Conservation (phyloP, 108 stramenopile genomes). For the Nitzschia sp. region DNA sequence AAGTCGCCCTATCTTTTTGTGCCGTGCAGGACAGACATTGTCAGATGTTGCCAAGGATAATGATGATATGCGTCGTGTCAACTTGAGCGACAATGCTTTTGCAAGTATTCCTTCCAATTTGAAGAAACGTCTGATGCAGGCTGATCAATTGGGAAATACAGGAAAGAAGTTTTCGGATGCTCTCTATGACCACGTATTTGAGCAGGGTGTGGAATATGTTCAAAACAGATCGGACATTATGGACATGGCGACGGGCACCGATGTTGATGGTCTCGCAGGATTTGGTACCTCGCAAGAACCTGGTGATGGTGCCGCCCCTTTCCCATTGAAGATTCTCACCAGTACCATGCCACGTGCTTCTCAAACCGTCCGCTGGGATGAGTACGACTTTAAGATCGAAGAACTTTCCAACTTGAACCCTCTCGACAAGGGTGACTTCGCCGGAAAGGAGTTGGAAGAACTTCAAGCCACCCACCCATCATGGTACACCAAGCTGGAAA, state of each 20-base stretch:
- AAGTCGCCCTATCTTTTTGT: slow-evolving; percentile 78
- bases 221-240: slow-evolving; percentile 38
- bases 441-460: slow-evolving; percentile 82
- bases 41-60: slow-evolving; percentile 48
- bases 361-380: slow-evolving; percentile 72
- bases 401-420: slow-evolving; percentile 85
- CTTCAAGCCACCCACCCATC: slow-evolving; percentile 59
- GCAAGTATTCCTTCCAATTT: slow-evolving; percentile 29
- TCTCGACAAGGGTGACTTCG: slow-evolving; percentile 88
- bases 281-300: slow-evolving; percentile 3
- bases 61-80: slow-evolving; percentile 35
- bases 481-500: slow-evolving; percentile 68
- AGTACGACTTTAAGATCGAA: slow-evolving; percentile 46
- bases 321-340: slow-evolving; percentile 64
- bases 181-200: slow-evolving; percentile 57
- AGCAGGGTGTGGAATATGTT: slow-evolving; percentile 68
- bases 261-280: slow-evolving; percentile 55
- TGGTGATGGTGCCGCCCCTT: slow-evolving; percentile 42
- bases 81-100: slow-evolving; percentile 18
- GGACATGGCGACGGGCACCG: slow-evolving; percentile 57
- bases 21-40: slow-evolving; percentile 81
- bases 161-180: slow-evolving; percentile 75
- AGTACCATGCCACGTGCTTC: slow-evolving; percentile 86
- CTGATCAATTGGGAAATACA: slow-evolving; percentile 59
- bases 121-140: slow-evolving; percentile 39